Evolutionary conservation across 805 yeast species (phyloP).

Genomic region (Alloascoidea africana): DNA sequence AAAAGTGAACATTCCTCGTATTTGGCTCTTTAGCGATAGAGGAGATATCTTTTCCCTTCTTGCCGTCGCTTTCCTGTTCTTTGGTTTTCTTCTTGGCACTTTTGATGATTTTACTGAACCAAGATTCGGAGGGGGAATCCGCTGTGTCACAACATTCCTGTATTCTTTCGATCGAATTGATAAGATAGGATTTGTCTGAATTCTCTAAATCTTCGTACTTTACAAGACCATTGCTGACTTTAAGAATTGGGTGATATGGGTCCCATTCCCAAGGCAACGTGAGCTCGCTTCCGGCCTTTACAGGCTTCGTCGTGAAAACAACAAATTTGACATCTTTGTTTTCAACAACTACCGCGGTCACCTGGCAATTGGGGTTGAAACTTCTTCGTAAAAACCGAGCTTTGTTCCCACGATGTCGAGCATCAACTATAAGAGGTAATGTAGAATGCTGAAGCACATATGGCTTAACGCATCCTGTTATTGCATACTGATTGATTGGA

Average conservation of each 20-base stretch:
- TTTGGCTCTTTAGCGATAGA: too few species aligned
- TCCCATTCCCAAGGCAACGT: constrained; percentile 89
- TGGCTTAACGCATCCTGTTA: constrained; percentile 57
- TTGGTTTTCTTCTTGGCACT: constrained; percentile 11
- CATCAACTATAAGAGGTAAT: constrained; percentile 59
- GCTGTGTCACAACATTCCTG: constrained; percentile 6
- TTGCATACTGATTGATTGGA: constrained; percentile 59
- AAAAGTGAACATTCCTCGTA: too few species aligned
- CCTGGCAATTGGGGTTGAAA: constrained; percentile 62
- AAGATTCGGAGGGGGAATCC: too few species aligned
- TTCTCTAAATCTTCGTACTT: constrained; percentile 10
- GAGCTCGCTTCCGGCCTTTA: constrained; percentile 55
- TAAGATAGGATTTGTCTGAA: constrained; percentile 11
- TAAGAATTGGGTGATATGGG: constrained; percentile 51
- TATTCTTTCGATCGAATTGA: constrained; percentile 10
- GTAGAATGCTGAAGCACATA: constrained; percentile 39
- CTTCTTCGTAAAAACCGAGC: constrained; percentile 63
- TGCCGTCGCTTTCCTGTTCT: too few species aligned
- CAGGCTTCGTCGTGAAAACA: constrained; percentile 37
- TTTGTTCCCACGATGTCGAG: constrained; percentile 65
- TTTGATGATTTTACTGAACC: constrained; percentile 9
- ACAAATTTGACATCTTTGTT: constrained; percentile 31
- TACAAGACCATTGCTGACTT: constrained; percentile 26
- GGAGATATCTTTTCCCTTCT: too few species aligned
- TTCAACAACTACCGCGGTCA: constrained; percentile 27